Conservation (phyloP, 2,329 filamentous ascomycete genomes). For the Ophiosphaerella narmari region DNA sequence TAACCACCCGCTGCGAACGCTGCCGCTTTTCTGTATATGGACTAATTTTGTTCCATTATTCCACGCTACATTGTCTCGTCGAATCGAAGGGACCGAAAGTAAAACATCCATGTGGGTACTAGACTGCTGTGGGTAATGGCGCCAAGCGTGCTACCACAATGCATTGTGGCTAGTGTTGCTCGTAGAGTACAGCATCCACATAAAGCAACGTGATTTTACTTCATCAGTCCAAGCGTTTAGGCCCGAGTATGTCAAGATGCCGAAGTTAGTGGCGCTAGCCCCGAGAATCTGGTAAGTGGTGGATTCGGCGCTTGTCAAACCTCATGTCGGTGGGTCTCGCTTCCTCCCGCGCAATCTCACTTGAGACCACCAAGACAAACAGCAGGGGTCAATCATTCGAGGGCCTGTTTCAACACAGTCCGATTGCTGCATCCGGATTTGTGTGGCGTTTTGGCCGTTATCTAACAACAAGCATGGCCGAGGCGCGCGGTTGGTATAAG, state of each 20-base stretch:
- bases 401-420: conserved; percentile 1
- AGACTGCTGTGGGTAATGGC: not conserved
- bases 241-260: not conserved
- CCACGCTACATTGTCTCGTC: not conserved
- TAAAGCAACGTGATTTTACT: not conserved
- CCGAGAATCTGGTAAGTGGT: not conserved
- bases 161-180: not conserved
- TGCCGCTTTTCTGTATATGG: not conserved
- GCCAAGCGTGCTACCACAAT: not conserved
- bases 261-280: not conserved
- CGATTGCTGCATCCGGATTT: not conserved
- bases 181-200: not conserved
- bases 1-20: not conserved
- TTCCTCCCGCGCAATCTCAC: conserved; percentile 3
- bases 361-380: conserved; percentile 1
- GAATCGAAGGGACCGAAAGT: not conserved
- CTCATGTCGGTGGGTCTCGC: not conserved
- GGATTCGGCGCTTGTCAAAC: not conserved
- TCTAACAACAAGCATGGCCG: not conserved
- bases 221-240: not conserved
- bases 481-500: conserved; percentile 2
- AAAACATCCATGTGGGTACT: not conserved
- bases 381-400: not conserved
- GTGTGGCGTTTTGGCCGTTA: not conserved
- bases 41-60: not conserved